Conservation (phyloP, 306 rosid genomes). For the Acacia crassicarpa region DNA sequence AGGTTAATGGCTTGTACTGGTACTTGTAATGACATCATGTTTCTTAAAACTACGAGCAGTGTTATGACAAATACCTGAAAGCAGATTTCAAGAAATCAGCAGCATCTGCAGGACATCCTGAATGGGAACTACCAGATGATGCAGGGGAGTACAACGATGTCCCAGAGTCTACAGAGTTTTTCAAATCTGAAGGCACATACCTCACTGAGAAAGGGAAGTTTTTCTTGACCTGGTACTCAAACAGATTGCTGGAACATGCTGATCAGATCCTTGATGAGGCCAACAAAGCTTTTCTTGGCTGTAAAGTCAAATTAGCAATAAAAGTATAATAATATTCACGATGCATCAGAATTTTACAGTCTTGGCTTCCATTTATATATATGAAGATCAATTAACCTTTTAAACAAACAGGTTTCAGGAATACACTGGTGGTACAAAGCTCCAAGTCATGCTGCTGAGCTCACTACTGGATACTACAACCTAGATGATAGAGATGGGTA, state of each 20-base stretch:
- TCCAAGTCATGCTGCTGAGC: constrained; percentile 76
- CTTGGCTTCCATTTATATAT: not conserved
- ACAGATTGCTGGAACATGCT: constrained; percentile 66
- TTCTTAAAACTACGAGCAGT: constrained; percentile 48
- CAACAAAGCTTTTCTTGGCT: constrained; percentile 64
- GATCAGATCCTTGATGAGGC: constrained; percentile 57
- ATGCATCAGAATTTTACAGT: not conserved
- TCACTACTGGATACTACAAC: constrained; percentile 85
- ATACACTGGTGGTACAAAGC: constrained; percentile 88
- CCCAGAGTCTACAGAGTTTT: constrained; percentile 69
- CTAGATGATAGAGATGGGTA: constrained; percentile 72
- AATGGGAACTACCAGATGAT: constrained; percentile 80
- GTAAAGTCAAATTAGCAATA: constrained; percentile 66
- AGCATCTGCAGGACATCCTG: constrained; percentile 59
- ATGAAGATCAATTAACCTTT: constrained; percentile 14
- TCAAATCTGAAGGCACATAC: constrained; percentile 69
- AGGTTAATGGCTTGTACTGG: not conserved
- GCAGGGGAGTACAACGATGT: constrained; percentile 54
- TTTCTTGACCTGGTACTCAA: constrained; percentile 79
- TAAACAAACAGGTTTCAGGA: constrained; percentile 65
- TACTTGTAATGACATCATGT: not conserved
- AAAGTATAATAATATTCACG: constrained; percentile 55
- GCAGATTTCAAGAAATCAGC: constrained; percentile 70
- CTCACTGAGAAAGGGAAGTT: constrained; percentile 72
- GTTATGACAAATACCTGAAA: constrained; percentile 78